Conservation (phyloP, 805 yeast species). For the Kuraishia ogatae region DNA sequence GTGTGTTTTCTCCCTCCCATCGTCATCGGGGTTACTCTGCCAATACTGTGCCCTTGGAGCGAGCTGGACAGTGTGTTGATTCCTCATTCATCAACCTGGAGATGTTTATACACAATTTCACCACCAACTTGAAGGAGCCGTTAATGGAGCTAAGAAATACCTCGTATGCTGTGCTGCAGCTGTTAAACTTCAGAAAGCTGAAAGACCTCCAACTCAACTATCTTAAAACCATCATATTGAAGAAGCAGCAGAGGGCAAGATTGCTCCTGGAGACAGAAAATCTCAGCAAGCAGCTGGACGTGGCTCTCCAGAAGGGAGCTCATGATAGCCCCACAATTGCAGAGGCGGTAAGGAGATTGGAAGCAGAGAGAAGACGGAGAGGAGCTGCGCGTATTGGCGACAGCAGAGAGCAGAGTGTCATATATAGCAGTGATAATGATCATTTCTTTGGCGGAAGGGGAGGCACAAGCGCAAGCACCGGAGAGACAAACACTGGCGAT, state of each 20-base stretch:
- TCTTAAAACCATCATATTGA: conserved; percentile 25
- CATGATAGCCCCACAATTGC: conserved; percentile 23
- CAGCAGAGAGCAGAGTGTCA: background rate
- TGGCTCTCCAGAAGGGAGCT: conserved; percentile 14
- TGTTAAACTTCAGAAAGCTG: conserved; percentile 40
- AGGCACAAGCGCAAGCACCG: too few relatives aligned
- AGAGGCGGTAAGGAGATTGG: conserved; percentile 18
- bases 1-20: background rate
- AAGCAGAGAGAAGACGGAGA: conserved; percentile 6
- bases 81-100: conserved; percentile 40
- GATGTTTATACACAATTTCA: conserved; percentile 27
- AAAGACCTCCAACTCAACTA: conserved; percentile 42
- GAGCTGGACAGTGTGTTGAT: conserved; percentile 46
- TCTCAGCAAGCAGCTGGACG: conserved; percentile 15
- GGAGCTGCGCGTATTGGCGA: background rate
- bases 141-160: conserved; percentile 38
- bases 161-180: conserved; percentile 30
- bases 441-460: background rate
- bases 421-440: background rate
- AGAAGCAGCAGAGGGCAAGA: conserved; percentile 26
- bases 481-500: too few relatives aligned
- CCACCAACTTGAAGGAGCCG: conserved; percentile 41
- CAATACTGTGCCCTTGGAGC: conserved; percentile 25
- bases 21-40: background rate
- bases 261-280: conserved; percentile 15